These are phyloP conservation scores for Lasiodiplodia sp. DNA, from an alignment of 2,329 filamentous ascomycete species.

Conservation along the genomic window DNA sequence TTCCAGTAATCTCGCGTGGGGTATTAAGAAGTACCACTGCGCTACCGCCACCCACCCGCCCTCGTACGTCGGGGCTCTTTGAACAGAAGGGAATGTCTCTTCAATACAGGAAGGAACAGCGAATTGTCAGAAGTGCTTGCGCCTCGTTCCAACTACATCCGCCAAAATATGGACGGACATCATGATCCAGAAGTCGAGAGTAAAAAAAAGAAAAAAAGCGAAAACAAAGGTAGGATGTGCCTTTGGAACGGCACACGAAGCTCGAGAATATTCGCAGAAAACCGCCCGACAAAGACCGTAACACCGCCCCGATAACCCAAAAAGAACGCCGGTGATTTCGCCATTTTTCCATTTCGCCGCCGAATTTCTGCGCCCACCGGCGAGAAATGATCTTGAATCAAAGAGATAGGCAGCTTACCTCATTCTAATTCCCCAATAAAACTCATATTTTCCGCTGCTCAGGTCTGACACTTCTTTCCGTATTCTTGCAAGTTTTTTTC, in stretches of 20 bases:
- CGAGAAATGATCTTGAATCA: background rate
- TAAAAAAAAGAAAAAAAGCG: background rate
- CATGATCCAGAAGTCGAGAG: background rate
- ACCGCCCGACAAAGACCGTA: background rate
- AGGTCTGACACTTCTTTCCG: background rate
- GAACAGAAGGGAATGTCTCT: background rate
- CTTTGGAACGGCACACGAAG: background rate
- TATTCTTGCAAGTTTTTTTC: background rate
- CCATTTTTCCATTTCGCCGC: constrained; percentile 17
- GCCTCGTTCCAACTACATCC: background rate
- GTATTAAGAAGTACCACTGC: background rate
- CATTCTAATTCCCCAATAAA: background rate
- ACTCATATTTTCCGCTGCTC: background rate
- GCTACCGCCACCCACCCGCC: background rate
- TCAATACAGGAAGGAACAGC: background rate
- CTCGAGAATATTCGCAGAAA: background rate
- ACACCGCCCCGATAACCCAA: background rate
- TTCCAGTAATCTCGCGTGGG: background rate
- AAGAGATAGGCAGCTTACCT: constrained; percentile 10
- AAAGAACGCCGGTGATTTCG: constrained; percentile 11
- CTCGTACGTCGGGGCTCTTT: background rate
- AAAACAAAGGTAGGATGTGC: background rate
- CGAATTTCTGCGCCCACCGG: background rate
- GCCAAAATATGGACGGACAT: background rate
- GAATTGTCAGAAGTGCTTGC: background rate